Percentiles rank a stretch among this genome's conserved stretches.
Evolutionary conservation across 2,329 filamentous ascomycete genomes (phyloP).

Genomic region (Camillea tinctor): DNA sequence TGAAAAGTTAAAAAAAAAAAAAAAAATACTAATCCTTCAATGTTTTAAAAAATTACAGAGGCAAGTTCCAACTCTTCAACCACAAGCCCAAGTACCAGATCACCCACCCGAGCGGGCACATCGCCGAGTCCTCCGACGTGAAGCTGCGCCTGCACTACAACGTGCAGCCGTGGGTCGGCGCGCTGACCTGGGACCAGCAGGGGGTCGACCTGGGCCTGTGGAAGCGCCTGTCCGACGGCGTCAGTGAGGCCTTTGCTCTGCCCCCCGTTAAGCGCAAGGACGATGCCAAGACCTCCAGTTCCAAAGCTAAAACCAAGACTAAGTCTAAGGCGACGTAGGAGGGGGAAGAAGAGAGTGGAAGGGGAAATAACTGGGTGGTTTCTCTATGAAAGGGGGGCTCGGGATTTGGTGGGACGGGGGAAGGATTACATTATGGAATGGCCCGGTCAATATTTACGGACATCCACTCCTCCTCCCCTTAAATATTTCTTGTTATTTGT

Average conservation of each 20-base stretch:
- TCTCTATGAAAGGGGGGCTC: no score
- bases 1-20: background rate
- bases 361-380: no score
- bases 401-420: no score
- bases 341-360: no score
- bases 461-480: no score
- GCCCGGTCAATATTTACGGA: no score
- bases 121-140: constrained; percentile 73
- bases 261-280: constrained; percentile 64
- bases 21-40: constrained; percentile 9
- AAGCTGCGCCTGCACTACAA: constrained; percentile 87
- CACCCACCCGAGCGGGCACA: constrained; percentile 78
- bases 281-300: constrained; percentile 29
- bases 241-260: constrained; percentile 62
- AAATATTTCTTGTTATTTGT: no score
- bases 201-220: constrained; percentile 56
- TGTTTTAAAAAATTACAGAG: constrained; percentile 54
- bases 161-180: constrained; percentile 94
- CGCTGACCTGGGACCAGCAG: constrained; percentile 77
- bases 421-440: no score
- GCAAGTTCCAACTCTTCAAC: constrained; percentile 74
- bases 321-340: background rate
- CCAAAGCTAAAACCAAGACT: no score
- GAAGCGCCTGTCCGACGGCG: constrained; percentile 64
- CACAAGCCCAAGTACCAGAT: constrained; percentile 97